A percentile compares a stretch with the other conserved stretches of the same genome.
These are phyloP conservation scores for Stachybotrys elegans DNA, from an alignment of 2,329 filamentous ascomycete genomes.

Conservation along the genomic window DNA sequence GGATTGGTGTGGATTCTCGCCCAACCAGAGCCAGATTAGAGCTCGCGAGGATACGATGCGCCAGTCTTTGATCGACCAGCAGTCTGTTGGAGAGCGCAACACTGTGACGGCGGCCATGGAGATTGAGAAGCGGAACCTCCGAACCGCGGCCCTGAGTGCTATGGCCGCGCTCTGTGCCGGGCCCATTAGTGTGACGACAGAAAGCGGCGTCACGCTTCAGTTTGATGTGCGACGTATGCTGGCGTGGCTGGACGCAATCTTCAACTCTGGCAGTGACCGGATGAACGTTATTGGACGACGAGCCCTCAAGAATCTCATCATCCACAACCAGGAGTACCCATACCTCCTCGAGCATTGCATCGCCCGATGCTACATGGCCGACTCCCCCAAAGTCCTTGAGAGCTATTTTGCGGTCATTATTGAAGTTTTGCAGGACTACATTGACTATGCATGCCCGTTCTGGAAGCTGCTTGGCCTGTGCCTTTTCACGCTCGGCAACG, in stretches of 20 bases:
- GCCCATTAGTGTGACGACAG: constrained; percentile 80
- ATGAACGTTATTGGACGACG: constrained; percentile 86
- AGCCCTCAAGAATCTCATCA: constrained; percentile 82
- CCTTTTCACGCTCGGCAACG: constrained; percentile 87
- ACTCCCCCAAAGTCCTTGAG: constrained; percentile 76
- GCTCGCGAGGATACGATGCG: constrained; percentile 83
- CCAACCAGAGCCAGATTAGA: constrained; percentile 78
- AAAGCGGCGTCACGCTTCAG: constrained; percentile 79
- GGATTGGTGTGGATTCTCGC: constrained; percentile 97
- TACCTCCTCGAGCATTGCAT: constrained; percentile 88
- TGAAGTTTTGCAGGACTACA: constrained; percentile 76
- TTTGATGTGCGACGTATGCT: constrained; percentile 93
- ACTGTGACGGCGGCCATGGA: constrained; percentile 87
- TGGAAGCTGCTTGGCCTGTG: constrained; percentile 89
- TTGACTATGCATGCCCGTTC: constrained; percentile 78
- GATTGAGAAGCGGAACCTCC: constrained; percentile 90
- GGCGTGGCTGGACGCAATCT: constrained; percentile 92
- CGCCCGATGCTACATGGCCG: constrained; percentile 80
- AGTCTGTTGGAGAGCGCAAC: constrained; percentile 68
- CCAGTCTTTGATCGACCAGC: constrained; percentile 76
- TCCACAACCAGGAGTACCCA: constrained; percentile 82
- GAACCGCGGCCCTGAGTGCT: constrained; percentile 84
- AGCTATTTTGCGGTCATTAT: constrained; percentile 95
- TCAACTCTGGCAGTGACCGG: constrained; percentile 84
- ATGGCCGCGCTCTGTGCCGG: constrained; percentile 91